Evolutionary conservation across 768 basidiomycete species (phyloP).

Genomic region (Naganishia vishniacii): DNA sequence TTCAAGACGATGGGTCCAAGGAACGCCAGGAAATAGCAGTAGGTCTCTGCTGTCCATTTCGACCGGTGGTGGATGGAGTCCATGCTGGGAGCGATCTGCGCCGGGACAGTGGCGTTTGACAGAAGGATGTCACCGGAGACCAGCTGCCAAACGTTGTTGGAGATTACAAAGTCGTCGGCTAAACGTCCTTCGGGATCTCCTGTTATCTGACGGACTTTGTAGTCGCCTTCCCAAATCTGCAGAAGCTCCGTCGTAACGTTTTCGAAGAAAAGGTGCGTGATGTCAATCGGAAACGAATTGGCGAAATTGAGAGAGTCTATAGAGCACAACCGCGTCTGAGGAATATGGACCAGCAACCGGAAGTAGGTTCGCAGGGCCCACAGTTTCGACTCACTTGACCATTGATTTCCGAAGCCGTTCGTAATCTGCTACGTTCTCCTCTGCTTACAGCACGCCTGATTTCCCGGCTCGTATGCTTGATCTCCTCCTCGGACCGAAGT

Average conservation of each 20-base stretch:
- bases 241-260: not conserved
- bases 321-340: not conserved
- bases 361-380: not conserved
- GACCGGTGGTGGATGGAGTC: not conserved
- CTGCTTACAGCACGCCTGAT: no score
- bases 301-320: not conserved
- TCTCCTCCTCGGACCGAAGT: no score
- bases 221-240: not conserved
- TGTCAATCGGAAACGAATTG: not conserved
- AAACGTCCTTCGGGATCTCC: not conserved
- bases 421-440: no score
- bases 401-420: no score
- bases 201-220: not conserved
- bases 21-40: not conserved
- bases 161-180: not conserved
- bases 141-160: not conserved
- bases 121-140: not conserved
- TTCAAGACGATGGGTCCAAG: not conserved
- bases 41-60: not conserved
- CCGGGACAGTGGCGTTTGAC: not conserved
- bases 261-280: constrained; percentile 2
- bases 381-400: no score
- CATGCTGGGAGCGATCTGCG: not conserved
- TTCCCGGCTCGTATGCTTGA: no score
- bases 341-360: not conserved